Evolutionary conservation across 306 rosid genomes (phyloP), one percentile per base, ranked within the genome.

Genomic region (Lupinus albus): DNA sequence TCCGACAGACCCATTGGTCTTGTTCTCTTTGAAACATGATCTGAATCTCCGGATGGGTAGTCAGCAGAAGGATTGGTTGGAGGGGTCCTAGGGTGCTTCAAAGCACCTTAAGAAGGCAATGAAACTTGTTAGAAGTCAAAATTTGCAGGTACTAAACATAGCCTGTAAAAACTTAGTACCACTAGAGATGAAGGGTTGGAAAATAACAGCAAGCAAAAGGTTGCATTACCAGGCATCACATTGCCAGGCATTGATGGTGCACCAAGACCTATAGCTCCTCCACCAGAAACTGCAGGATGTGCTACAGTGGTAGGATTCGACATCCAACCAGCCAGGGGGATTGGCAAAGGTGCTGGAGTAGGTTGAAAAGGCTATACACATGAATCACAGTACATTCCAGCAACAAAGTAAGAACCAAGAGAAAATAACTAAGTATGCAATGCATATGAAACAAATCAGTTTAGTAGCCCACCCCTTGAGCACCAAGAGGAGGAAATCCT

Each of bases 311-410:
- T 79, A 74, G 98, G 88, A 81, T 82, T 92, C 73, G 98, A 89
- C 96, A 92, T 92, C 98, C 98, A 92, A 76, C 98, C 95, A 47
- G 98, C 96, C 63, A 89, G 86, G 64, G 95, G 98, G 55, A 87
- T 58, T 46, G 96, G 80, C 70, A 79, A 35, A 12, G 80, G 89
- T 44, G 96, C 81, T 41, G 95, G 82, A 11, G 96, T 76, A 41
- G 96, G 84, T 79, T 89, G 96, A 83, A 92, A 92, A 42, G 96
- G 96, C 98, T 92, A 82, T 56, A 57, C 62, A 76, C 44, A 70
- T 60, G 48, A 73, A 80, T 55, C 77, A 61, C 76, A 61, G 39
- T 54, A 74, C 47, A 63, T 16, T 35, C 32, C 72, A 74, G 66
- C 35, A 55, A 41, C 65, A 75, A 50, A 70, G 62, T 35, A 59